Evolutionary conservation across 192 early-diverging fungal genomes (phyloP).

Genomic region (Funneliformis geosporum): DNA sequence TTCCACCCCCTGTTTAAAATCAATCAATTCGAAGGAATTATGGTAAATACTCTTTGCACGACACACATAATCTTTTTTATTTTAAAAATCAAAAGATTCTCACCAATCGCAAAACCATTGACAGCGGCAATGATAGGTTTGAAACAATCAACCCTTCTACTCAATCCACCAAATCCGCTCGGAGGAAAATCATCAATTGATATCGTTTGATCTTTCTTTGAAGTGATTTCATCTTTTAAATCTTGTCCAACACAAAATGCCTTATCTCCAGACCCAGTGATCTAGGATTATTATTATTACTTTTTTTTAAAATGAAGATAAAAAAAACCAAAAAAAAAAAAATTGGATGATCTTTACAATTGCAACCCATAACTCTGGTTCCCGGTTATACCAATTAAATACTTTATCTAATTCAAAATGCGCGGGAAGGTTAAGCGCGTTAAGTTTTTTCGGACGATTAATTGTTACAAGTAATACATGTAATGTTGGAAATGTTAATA

Average conservation of each 20-base stretch:
- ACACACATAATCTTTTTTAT: too few relatives aligned
- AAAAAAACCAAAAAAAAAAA: not conserved
- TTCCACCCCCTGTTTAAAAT: constrained; percentile 35
- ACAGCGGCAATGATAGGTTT: constrained; percentile 53
- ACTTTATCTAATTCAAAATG: constrained; percentile 36
- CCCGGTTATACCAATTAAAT: constrained; percentile 39
- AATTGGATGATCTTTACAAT: constrained; percentile 31
- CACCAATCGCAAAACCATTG: constrained; percentile 46
- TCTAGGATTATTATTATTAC: too few relatives aligned
- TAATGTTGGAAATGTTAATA: constrained; percentile 32
- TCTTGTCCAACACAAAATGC: constrained; percentile 46
- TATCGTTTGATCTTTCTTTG: not conserved
- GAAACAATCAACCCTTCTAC: constrained; percentile 33
- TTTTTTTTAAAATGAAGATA: not conserved
- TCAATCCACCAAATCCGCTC: constrained; percentile 44
- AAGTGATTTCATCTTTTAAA: constrained; percentile 33
- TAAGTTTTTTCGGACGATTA: constrained; percentile 40
- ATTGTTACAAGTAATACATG: constrained; percentile 41
- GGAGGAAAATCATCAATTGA: constrained; percentile 1
- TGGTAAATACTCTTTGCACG: too few relatives aligned
- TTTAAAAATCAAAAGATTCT: not conserved
- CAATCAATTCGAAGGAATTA: not conserved
- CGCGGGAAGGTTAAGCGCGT: constrained; percentile 37
- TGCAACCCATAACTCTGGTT: constrained; percentile 36
- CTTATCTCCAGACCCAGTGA: constrained; percentile 40